These are phyloP conservation scores for Nepenthes gracilis DNA, from an alignment of 148 eudicot species.

Conservation along the genomic window DNA sequence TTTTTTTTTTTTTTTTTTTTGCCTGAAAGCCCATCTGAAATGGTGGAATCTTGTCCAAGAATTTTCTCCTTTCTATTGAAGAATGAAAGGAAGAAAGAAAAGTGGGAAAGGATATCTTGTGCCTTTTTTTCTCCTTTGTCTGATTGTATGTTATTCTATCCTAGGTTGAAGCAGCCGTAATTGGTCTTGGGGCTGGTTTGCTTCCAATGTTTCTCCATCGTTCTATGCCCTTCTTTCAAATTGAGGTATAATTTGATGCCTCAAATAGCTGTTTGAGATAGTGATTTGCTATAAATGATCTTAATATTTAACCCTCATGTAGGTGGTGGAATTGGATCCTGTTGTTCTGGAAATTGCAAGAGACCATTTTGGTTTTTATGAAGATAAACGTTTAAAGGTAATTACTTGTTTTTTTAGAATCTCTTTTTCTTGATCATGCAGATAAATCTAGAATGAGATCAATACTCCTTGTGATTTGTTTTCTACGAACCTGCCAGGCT, in stretches of 20 bases:
- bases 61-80: too few relatives aligned
- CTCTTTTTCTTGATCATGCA: neutral
- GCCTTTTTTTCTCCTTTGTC: neutral
- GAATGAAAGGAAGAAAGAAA: too few relatives aligned
- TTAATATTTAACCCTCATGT: slow-evolving; percentile 8
- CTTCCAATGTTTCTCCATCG: slow-evolving; percentile 84
- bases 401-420: neutral
- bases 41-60: too few relatives aligned
- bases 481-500: too few relatives aligned
- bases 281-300: slow-evolving; percentile 9
- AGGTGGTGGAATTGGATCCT: slow-evolving; percentile 93
- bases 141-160: neutral
- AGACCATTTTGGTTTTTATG: slow-evolving; percentile 57
- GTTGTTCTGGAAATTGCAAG: slow-evolving; percentile 58
- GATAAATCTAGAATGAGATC: neutral
- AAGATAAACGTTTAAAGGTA: slow-evolving; percentile 79
- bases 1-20: too few relatives aligned
- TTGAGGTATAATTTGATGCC: slow-evolving; percentile 45
- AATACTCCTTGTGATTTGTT: neutral
- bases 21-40: too few relatives aligned
- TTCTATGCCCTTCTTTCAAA: slow-evolving; percentile 39
- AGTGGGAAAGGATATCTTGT: neutral
- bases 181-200: slow-evolving; percentile 97
- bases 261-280: slow-evolving; percentile 1
- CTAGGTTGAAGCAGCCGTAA: slow-evolving; percentile 64